These are phyloP conservation scores for Solioccasus polychromus DNA, from an alignment of 768 basidiomycete species.

Conservation along the genomic window DNA sequence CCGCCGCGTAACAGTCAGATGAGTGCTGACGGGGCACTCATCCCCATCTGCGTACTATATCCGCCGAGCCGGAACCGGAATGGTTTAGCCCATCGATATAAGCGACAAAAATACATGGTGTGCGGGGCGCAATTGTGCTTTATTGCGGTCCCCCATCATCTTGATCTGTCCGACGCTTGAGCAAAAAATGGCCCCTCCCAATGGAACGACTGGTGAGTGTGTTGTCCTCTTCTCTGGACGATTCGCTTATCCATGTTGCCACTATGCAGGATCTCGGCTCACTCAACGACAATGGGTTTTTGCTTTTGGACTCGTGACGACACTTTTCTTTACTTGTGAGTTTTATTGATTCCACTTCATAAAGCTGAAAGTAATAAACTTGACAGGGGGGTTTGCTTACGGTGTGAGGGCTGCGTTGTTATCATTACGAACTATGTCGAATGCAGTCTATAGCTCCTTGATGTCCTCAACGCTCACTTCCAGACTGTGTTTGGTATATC, in stretches of 20 bases:
- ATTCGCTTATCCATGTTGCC: not conserved
- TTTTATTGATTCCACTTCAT: not conserved
- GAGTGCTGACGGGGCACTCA: not conserved
- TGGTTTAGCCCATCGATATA: constrained; percentile 9
- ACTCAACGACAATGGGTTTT: constrained; percentile 47
- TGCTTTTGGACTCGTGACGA: constrained; percentile 67
- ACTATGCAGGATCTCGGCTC: constrained; percentile 36
- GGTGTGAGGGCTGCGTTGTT: constrained; percentile 40
- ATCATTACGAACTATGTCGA: not conserved
- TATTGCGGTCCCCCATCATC: not conserved
- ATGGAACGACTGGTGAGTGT: constrained; percentile 42
- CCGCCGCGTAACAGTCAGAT: not conserved
- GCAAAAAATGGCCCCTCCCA: constrained; percentile 34
- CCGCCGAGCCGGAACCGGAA: constrained; percentile 5
- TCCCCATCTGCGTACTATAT: constrained; percentile 1
- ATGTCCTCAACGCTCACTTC: constrained; percentile 72
- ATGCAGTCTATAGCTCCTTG: constrained; percentile 49
- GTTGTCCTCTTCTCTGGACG: not conserved
- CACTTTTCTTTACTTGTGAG: constrained; percentile 73
- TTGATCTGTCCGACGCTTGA: not conserved
- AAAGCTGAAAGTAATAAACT: not conserved
- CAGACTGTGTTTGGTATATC: constrained; percentile 64
- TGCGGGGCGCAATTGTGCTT: constrained; percentile 3
- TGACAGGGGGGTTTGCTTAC: constrained; percentile 65
- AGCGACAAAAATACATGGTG: not conserved